These are phyloP conservation scores for Yamadazyma kitorensis DNA, from an alignment of 805 yeast species.

Conservation along the genomic window DNA sequence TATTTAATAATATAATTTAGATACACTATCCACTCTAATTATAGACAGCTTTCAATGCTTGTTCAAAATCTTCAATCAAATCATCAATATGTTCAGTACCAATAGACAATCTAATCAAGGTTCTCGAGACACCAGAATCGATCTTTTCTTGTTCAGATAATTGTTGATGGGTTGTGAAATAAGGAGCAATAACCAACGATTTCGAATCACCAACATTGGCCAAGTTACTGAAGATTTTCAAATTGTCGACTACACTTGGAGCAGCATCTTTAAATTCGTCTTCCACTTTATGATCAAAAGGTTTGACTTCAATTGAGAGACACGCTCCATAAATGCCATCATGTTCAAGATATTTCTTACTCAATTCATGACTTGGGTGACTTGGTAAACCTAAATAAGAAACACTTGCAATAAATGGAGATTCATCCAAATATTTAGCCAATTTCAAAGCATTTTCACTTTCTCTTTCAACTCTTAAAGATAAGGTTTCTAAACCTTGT, in stretches of 20 bases:
- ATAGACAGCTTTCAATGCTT: slow-evolving; percentile 68
- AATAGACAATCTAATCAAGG: slow-evolving; percentile 81
- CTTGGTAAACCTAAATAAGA: slow-evolving; percentile 87
- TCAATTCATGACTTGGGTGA: slow-evolving; percentile 73
- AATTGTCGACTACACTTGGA: slow-evolving; percentile 77
- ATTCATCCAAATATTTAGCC: slow-evolving; percentile 71
- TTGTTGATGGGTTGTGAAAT: slow-evolving; percentile 94
- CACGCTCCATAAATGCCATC: slow-evolving; percentile 77
- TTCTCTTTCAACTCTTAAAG: slow-evolving; percentile 92
- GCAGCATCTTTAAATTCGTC: slow-evolving; percentile 74
- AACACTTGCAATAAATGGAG: slow-evolving; percentile 81
- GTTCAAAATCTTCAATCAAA: slow-evolving; percentile 63
- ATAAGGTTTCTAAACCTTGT: slow-evolving; percentile 93
- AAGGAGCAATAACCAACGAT: slow-evolving; percentile 94
- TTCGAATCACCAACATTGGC: slow-evolving; percentile 98
- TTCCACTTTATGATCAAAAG: slow-evolving; percentile 33
- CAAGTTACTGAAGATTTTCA: slow-evolving; percentile 84
- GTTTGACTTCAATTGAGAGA: slow-evolving; percentile 83
- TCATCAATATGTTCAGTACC: slow-evolving; percentile 86
- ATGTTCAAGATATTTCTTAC: slow-evolving; percentile 70
- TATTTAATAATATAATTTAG: not conserved
- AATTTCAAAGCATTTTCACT: slow-evolving; percentile 76
- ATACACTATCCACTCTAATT: slow-evolving; percentile 5
- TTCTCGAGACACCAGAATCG: slow-evolving; percentile 85
- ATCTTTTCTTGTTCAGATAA: slow-evolving; percentile 74